These are phyloP conservation scores for Talaromyces nanjingensis DNA, from an alignment of 495 filamentous ascomycete genomes.

Conservation along the genomic window DNA sequence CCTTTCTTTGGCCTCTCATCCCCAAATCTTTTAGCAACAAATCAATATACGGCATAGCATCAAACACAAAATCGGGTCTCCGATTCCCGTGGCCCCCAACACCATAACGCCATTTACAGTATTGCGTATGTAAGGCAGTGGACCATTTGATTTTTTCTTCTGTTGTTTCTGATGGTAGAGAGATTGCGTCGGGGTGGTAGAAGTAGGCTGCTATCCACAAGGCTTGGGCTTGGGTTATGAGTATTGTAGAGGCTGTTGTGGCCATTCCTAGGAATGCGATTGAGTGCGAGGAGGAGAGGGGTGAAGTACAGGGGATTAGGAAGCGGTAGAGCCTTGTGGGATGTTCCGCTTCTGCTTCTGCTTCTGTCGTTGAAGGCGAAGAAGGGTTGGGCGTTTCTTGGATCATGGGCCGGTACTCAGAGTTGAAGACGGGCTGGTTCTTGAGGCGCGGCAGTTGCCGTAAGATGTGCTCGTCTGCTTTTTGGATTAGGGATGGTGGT, in stretches of 20 bases:
- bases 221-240: slow-evolving; percentile 60
- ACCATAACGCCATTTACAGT: slow-evolving; percentile 62
- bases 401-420: slow-evolving; percentile 22
- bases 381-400: no score
- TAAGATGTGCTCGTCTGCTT: slow-evolving; percentile 63
- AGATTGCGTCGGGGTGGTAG: slow-evolving; percentile 27
- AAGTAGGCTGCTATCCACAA: slow-evolving; percentile 68
- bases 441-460: slow-evolving; percentile 56
- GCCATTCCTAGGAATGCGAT: slow-evolving; percentile 63
- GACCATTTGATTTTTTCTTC: slow-evolving; percentile 35
- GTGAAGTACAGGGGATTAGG: slow-evolving; percentile 57
- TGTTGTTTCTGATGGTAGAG: slow-evolving; percentile 17
- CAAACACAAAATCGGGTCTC: slow-evolving; percentile 69
- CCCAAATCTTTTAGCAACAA: slow-evolving; percentile 62
- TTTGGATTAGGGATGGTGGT: slow-evolving; percentile 17
- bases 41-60: slow-evolving; percentile 72
- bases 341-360: no score
- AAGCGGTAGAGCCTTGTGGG: slow-evolving; percentile 58
- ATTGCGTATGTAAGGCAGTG: slow-evolving; percentile 58
- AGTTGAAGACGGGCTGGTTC: slow-evolving; percentile 28
- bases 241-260: slow-evolving; percentile 54
- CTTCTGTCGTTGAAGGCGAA: no score
- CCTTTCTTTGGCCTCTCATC: slow-evolving; percentile 35
- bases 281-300: slow-evolving; percentile 39
- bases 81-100: slow-evolving; percentile 50